Conservation (phyloP, 2,329 filamentous ascomycete genomes). For the Fusarium sp. region DNA sequence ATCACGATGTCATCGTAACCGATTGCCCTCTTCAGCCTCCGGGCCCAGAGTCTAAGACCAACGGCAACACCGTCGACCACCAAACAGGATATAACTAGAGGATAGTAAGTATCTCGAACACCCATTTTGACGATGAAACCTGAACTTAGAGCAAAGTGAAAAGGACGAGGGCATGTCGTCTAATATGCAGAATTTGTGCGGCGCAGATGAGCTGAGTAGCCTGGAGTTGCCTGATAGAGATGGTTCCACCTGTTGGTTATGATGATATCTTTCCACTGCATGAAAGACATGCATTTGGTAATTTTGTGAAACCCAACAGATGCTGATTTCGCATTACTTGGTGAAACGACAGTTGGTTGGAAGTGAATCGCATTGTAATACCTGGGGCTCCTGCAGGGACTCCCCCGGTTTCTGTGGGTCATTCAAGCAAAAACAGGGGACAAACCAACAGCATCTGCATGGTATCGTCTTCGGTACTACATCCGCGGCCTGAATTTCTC, state of each 20-base stretch:
- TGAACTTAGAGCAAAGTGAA: not conserved
- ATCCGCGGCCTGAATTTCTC: not conserved
- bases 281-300: too few relatives aligned
- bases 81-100: not conserved
- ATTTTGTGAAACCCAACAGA: too few relatives aligned
- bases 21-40: not conserved
- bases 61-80: not conserved
- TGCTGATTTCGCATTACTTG: too few relatives aligned
- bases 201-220: too few relatives aligned
- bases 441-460: not conserved
- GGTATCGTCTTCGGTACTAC: not conserved
- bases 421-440: too few relatives aligned
- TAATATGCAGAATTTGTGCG: not conserved
- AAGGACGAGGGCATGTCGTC: not conserved
- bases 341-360: too few relatives aligned
- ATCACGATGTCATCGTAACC: not conserved
- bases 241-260: too few relatives aligned
- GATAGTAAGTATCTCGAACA: not conserved
- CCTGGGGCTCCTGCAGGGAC: too few relatives aligned
- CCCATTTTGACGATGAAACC: not conserved
- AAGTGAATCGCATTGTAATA: too few relatives aligned
- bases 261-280: too few relatives aligned
- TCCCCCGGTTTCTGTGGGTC: too few relatives aligned
- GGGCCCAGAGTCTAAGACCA: not conserved
- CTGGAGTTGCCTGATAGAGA: too few relatives aligned